A percentile compares a stretch with the other conserved stretches of the same genome.
Conservation (phyloP, 1,139 yeast species). For the Sugiyamaella castrensis region DNA sequence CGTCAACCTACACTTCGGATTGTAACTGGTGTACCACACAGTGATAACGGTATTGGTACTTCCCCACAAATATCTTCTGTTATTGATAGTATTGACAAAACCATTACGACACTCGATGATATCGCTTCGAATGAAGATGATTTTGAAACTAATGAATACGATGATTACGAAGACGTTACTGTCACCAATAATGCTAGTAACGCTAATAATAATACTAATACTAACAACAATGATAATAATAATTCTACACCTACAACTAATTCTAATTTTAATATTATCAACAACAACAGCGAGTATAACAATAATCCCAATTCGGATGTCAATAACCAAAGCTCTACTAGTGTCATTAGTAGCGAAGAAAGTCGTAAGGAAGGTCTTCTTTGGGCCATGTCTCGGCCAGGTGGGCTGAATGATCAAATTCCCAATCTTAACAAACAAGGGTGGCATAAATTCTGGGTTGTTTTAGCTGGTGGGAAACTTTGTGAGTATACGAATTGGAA, state of each 20-base stretch:
- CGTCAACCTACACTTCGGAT: conserved; percentile 15
- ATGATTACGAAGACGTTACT: conserved; percentile 4
- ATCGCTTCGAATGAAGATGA: conserved; percentile 18
- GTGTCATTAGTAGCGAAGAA: background rate
- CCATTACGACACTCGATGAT: conserved; percentile 4
- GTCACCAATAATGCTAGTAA: conserved; percentile 4
- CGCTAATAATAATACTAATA: conserved; percentile 1
- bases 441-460: conserved; percentile 94
- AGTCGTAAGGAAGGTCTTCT: conserved; percentile 52
- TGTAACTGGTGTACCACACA: conserved; percentile 8
- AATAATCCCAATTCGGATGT: background rate
- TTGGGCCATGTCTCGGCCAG: conserved; percentile 51
- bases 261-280: background rate
- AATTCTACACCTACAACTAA: background rate
- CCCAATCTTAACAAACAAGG: conserved; percentile 69
- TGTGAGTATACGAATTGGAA: conserved; percentile 82
- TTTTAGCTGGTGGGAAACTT: conserved; percentile 61
- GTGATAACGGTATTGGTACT: background rate
- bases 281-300: background rate
- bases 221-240: background rate
- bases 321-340: background rate
- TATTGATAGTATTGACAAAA: background rate
- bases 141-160: conserved; percentile 15
- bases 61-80: background rate
- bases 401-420: conserved; percentile 40